Base-by-base conservation (phyloP, 257 asterid species). In the Solanum medicagineum region DNA sequence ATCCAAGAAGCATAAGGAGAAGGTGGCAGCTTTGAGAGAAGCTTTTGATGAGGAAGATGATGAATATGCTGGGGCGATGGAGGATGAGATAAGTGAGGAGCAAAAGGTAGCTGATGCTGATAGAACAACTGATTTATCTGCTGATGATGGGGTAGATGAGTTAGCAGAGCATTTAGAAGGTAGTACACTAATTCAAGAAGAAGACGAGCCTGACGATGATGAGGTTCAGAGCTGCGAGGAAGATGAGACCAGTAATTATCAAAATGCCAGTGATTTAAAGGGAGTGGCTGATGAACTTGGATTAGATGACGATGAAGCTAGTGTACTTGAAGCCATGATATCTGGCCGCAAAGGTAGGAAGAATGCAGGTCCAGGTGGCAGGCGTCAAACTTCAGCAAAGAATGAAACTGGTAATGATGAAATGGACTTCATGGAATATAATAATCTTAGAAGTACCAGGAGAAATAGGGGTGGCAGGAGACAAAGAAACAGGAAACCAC, bases 1-100 rank as follows among this genome's bases (percentile, higher is more conserved):
- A 90, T 97, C 98, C 11, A 97, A 93, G 90, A 97, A 97, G 91
- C 99, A 97, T 89, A 97, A 94, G 89, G 98, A 97, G 87, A 97
- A 93, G 88, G 91, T 95, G 83, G 93, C 95, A n/a, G 96, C 93
- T 81, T 87, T 97, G 89, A 92, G 94, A 89, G 90, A 91, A 45
- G 96, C 95, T 81, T 95, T 97, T 86, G 85, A 81, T 45, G 93
- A 93, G 36, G 97, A 94, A 88, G 98, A 94, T 85, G 87, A 83
- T 89, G 94, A 89, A 86, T 90, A 62, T 83, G 94, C 86, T 71
- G 92, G 85, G 80, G 75, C 57, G 29, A 87, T 81, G 83, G 91
- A 59, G 65, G 89, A 87, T 83, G 90, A 79, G 71, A 86, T 77
- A 59, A 88, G 88, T 42, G 86, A 80, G 71, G 92, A 88, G 57